phyloP scores from a whole-genome alignment of 2,329 filamentous ascomycete genomes.

The Monosporascus sp. region DNA sequence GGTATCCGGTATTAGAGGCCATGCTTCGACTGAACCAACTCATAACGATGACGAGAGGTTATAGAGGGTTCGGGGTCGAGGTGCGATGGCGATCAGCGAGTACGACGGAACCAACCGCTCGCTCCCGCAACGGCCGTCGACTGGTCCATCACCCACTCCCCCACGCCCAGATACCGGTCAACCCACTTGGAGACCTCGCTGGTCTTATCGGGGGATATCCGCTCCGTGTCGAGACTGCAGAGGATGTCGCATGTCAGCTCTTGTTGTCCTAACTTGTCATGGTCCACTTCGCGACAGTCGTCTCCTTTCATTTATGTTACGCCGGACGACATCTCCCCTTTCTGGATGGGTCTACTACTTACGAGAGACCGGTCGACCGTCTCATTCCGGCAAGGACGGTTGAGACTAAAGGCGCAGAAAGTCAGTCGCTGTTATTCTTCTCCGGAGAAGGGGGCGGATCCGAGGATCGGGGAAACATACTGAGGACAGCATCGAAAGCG shows the following conservation, averaged over 20 bases:
- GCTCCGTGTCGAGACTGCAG: slow-evolving; percentile 81
- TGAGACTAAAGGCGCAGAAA: slow-evolving; percentile 58
- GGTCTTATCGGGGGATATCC: slow-evolving; percentile 72
- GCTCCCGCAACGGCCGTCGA: slow-evolving; percentile 86
- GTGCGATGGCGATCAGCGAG: slow-evolving; percentile 49
- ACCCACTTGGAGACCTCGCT: slow-evolving; percentile 84
- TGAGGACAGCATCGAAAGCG: slow-evolving; percentile 89
- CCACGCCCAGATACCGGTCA: slow-evolving; percentile 86
- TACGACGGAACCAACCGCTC: slow-evolving; percentile 87
- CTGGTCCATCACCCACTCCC: slow-evolving; percentile 98
- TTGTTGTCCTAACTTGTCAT: slow-evolving; percentile 1
- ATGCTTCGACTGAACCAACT: slow-evolving; percentile 1
- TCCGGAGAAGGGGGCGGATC: neutral
- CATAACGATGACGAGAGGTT: neutral
- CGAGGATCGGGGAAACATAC: slow-evolving; percentile 45
- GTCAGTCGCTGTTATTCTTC: slow-evolving; percentile 15
- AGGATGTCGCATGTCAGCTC: slow-evolving; percentile 45
- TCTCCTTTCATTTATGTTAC: neutral
- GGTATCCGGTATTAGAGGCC: neutral
- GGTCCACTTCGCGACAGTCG: neutral
- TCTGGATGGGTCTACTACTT: slow-evolving; percentile 41
- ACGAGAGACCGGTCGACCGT: slow-evolving; percentile 96
- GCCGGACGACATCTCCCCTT: too few relatives aligned
- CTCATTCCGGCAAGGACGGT: slow-evolving; percentile 96
- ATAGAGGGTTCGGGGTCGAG: slow-evolving; percentile 2